A percentile compares a stretch with the other conserved stretches of the same genome.
Conservation (phyloP, 139 green algal species). For the Chlorella sp. region DNA sequence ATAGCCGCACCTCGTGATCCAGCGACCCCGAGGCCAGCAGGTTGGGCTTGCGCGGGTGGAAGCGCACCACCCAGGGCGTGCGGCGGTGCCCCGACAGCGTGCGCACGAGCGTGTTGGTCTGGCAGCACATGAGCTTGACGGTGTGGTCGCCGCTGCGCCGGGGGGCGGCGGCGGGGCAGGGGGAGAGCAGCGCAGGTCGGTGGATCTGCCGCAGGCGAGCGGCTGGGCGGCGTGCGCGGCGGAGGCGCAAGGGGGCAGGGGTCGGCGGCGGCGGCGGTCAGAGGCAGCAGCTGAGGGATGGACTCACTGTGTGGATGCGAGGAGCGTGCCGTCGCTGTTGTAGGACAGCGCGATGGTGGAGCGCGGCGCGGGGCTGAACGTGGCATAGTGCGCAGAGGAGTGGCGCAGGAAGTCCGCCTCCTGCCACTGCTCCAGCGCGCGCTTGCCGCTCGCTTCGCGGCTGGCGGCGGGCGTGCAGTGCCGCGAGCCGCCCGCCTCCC, state of each 20-base stretch:
- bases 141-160: slow-evolving; percentile 89
- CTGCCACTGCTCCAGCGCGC: slow-evolving; percentile 19
- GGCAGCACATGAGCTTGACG: slow-evolving; percentile 81
- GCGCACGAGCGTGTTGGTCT: slow-evolving; percentile 55
- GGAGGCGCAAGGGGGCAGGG: neutral
- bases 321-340: slow-evolving; percentile 69
- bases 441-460: neutral
- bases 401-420: slow-evolving; percentile 27
- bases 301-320: slow-evolving; percentile 89
- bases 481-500: slow-evolving; percentile 2
- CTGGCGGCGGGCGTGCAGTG: neutral
- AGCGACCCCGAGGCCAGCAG: slow-evolving; percentile 85
- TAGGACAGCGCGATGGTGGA: slow-evolving; percentile 90
- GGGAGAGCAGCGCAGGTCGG: neutral
- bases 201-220: too few relatives aligned
- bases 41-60: slow-evolving; percentile 69
- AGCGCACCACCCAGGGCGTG: slow-evolving; percentile 93
- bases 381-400: slow-evolving; percentile 30
- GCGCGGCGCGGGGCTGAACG: slow-evolving; percentile 77
- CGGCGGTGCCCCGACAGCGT: slow-evolving; percentile 75
- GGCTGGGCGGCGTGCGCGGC: neutral
- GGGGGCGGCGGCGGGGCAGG: neutral
- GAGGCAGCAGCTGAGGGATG: neutral
- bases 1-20: slow-evolving; percentile 84
- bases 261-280: neutral